Base-by-base conservation (phyloP, 2,329 filamentous ascomycete species). In the Daldinia eschscholtzii region DNA sequence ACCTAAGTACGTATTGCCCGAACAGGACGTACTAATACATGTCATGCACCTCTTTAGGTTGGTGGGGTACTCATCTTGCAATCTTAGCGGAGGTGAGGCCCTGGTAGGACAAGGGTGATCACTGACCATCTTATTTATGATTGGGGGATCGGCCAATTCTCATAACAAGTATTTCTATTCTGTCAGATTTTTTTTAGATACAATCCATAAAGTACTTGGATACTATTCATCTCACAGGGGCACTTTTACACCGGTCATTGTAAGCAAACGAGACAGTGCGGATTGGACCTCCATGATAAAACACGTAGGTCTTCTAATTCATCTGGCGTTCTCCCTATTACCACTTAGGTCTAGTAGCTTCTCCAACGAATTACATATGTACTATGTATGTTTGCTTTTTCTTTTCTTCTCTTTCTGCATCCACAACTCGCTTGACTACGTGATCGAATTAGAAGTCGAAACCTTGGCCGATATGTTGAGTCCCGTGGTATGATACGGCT, bases 201-300 rank as follows among this genome's bases (percentile, higher is more conserved):
- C 59, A 67, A 61, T 30, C 1, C 18, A n/a, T 23, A 52, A 64
- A 42, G 57, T 67, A 70, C 60, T 44, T 57, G 20, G 5, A 33
- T 57, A 26, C 37, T 20, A 53, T 57, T n/a, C 42, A 70, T 62
- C 55, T 58, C 35, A 62, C 67, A 72, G 63, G 64, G 61, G 71
- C 69, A 73, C 70, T 73, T 72, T 67, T 62, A 65, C 68, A 72
- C 72, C 72, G 72, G 72, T 73, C 63, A 42, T 55, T 44, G 28
- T 50, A 67, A 70, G 65, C 67, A 70, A 72, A 70, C 64, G 58
- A 10, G 26, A 73, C 71, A 73, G 71, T 74, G 71, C 70, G 67
- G 64, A 23, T 65, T 55, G 15, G 3, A 30, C 10, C 26, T 6
- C 13, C 15, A 15, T 4, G 7, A 52, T n/a, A 52, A 30, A 10